Percentiles rank a stretch among this genome's conserved stretches.
Evolutionary conservation across 805 yeast species (phyloP).

Genomic region (Lipomyces japonicus): DNA sequence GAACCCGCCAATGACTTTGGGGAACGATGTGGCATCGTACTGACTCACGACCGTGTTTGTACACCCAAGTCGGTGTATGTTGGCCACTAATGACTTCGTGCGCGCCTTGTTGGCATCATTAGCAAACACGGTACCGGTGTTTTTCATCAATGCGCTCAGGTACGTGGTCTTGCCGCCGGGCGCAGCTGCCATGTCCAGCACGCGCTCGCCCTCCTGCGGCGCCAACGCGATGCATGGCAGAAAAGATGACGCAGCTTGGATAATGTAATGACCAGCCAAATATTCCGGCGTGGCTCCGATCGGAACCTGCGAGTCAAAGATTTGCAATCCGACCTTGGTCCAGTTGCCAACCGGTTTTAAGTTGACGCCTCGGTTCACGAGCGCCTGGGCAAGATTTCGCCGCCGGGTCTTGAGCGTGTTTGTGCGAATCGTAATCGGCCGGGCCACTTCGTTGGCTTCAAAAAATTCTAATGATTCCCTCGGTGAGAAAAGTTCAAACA

Average conservation of each 20-base stretch:
- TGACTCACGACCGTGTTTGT: constrained; percentile 94
- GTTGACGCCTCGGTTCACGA: constrained; percentile 95
- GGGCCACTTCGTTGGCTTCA: constrained; percentile 95
- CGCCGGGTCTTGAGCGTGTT: constrained; percentile 92
- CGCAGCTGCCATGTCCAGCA: constrained; percentile 98
- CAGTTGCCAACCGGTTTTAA: constrained; percentile 95
- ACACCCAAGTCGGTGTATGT: constrained; percentile 95
- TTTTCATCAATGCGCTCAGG: constrained; percentile 92
- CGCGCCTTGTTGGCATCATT: constrained; percentile 96
- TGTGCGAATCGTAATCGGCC: constrained; percentile 97
- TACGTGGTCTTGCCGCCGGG: constrained; percentile 99
- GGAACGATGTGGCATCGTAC: constrained; percentile 97
- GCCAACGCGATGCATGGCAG: constrained; percentile 96
- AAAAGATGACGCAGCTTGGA: constrained; percentile 98
- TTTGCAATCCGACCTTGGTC: constrained; percentile 97
- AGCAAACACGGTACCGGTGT: constrained; percentile 96
- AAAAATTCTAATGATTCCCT: constrained; percentile 97
- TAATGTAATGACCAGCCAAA: constrained; percentile 92
- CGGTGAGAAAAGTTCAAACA: constrained; percentile 87
- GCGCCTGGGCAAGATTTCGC: constrained; percentile 89
- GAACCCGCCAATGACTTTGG: constrained; percentile 96
- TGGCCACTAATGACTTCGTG: constrained; percentile 93
- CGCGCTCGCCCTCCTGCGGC: constrained; percentile 95
- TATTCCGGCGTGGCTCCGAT: constrained; percentile 99
- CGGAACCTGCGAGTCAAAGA: constrained; percentile 98